Base-by-base conservation (phyloP, 257 asterid species). In the Ballota nigra region DNA sequence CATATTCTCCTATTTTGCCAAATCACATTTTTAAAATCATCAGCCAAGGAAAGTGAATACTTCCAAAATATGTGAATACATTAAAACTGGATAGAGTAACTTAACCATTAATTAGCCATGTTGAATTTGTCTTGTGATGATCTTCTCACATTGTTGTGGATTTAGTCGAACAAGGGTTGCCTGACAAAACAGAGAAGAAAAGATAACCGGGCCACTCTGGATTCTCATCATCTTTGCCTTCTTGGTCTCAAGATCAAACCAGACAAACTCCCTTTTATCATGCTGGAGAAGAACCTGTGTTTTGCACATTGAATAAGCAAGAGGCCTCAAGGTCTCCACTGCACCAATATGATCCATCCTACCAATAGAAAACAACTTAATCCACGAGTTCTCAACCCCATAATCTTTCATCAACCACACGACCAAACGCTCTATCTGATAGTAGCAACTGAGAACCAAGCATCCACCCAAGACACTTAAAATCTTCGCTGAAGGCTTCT, bases 401-500 rank as follows among this genome's bases (percentile, higher is more conserved):
- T 72, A 78, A 18, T 72, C 75, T 68, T 52, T 41, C 78, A 78
- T 72, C 78, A 53, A 51, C 82, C 82, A 78, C 0, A 78, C 72
- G 13, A 72, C 82, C 57, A 78, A 67, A 38, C 68, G 70, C 38
- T 72, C 82, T 34, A 66, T 61, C 77, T 71, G 74, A 63, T 77
- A 71, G 52, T 66, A 66, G 70, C 81, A 77, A 66, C 81, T 58
- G 23, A 77, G 55, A 59, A 52, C 56, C 77, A 77, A 71, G 18
- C 77, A 77, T 52, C 74, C 77, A 23, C 34, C 77, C 77, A 77
- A 58, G 10, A 71, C 65, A 2, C 81, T 73, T 70, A 77, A 66
- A 72, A 23, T 76, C 77, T 23, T 77, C 24, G 61, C 66, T 8
- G 55, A 51, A 31, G 77, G 81, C 61, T 71, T 77, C 60, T 24